Base-by-base conservation (phyloP, 2,329 filamentous ascomycete genomes). In the Thelonectria olida region DNA sequence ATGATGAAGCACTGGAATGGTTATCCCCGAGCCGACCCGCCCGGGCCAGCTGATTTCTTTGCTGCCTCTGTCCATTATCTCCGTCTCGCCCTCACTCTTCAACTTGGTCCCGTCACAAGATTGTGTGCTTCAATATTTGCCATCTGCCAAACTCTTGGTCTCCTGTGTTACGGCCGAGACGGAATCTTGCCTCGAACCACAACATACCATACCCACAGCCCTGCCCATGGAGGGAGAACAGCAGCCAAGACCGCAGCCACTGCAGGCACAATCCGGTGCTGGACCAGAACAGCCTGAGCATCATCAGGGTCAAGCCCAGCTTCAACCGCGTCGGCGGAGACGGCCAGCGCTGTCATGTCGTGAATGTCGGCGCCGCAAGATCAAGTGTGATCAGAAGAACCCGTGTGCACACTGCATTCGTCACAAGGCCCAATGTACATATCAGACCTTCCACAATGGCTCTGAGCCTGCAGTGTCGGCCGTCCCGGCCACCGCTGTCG, bases 291-390 rank as follows among this genome's bases (percentile, higher is more conserved):
- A 36, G 34, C 34, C 34, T 31, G 10, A 36, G 34, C 34, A 36
- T 5, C 28, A 7, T 31, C 10, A 9, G n/a, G 34, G 5, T 4
- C 13, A 4, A 36, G 39, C 19, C 19, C 17, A 22, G 31, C 31
- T 20, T 13, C 50, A 53, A 15, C 56, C 56, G 7, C 56, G 48
- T 7, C 39, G 49, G 22, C 56, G 56, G 12, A 19, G 56, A 39
- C 28, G 56, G 22, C 49, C 56, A 15, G 56, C 56, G 2, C 31
- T 59, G 12, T 45, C 56, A 22, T 59, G 56, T 15, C 19, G 34
- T 12, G 56, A 49, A 27, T 59, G 56, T 13, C 49, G 56, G 12
- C 56, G 56, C 7, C 57, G 57, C n/a, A 60, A 60, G 51, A 60
- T 60, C 28, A 60, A 51, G 13, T 60, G 57, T n/a, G 57, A 60